Base-by-base conservation (phyloP, 2,329 filamentous ascomycete genomes). In the Exophiala calicioides region DNA sequence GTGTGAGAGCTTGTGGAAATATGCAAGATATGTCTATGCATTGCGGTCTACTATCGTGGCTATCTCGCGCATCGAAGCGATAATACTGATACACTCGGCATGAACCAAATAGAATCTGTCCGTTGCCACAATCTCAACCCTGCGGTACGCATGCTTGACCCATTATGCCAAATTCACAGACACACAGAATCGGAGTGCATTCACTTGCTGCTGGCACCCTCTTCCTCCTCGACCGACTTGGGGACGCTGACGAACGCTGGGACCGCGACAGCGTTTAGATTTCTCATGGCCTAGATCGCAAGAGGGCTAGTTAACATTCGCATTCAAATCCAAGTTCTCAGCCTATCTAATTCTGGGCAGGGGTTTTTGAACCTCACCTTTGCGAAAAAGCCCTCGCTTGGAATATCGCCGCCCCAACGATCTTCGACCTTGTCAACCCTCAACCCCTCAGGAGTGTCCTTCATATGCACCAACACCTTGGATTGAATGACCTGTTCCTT, bases 331-430 rank as follows among this genome's bases (percentile, higher is more conserved):
- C n/a, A n/a, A n/a, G n/a, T n/a, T n/a, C n/a, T n/a, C n/a, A n/a
- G n/a, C n/a, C n/a, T n/a, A n/a, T n/a, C n/a, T n/a, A n/a, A n/a
- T n/a, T n/a, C n/a, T n/a, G n/a, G n/a, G n/a, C n/a, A 24, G 8
- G 20, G 21, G 16, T n/a, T 4, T 29, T 15, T n/a, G 19, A 57
- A 10, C 74, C 76, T 73, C 56, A 78, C 76, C 66, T 77, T 75
- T 19, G 66, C 65, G 58, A 80, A 72, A 1, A 62, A 53, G 0
- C 71, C 66, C 5, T 79, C 75, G 0, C 43, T 31, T 34, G 76
- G 76, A 52, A 79, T 54, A 44, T 76, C 68, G 2, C 75, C 76
- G 64, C 76, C 61, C 77, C 78, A 80, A 58, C 71, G 72, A 61
- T 80, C 77, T 61, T 79, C 71, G 3, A 80, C 71, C 61, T 73